These are phyloP conservation scores for Chlamydomonas sp. DNA, from an alignment of 139 green algal genomes.

Conservation along the genomic window DNA sequence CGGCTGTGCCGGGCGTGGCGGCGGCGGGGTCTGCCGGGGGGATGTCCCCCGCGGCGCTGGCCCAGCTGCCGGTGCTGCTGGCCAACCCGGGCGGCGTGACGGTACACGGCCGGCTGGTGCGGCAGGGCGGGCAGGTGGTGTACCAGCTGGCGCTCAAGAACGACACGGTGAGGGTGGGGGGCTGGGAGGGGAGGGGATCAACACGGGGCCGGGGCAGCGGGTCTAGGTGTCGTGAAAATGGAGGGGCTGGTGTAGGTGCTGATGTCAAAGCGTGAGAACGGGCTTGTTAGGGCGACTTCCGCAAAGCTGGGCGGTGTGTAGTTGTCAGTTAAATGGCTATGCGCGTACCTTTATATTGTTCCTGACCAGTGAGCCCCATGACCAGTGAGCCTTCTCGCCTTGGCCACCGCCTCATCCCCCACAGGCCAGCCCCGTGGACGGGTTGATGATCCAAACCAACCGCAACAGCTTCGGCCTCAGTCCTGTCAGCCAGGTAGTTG, in stretches of 20 bases:
- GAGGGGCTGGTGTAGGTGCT: too few species aligned
- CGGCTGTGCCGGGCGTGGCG: background rate
- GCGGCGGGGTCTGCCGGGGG: slow-evolving; percentile 17
- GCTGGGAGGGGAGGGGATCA: too few species aligned
- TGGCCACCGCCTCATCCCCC: background rate
- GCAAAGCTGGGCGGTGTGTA: too few species aligned
- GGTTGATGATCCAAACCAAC: slow-evolving; percentile 97
- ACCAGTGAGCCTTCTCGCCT: too few species aligned
- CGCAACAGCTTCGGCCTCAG: slow-evolving; percentile 91
- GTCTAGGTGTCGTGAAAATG: too few species aligned
- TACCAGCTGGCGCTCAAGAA: slow-evolving; percentile 31
- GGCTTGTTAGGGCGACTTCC: too few species aligned
- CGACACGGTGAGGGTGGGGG: slow-evolving; percentile 25
- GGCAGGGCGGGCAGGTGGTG: slow-evolving; percentile 49
- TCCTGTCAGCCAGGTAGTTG: slow-evolving; percentile 62
- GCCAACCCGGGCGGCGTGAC: slow-evolving; percentile 56
- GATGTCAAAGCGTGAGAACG: too few species aligned
- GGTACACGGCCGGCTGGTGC: slow-evolving; percentile 68
- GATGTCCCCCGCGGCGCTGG: slow-evolving; percentile 8
- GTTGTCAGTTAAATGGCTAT: too few species aligned
- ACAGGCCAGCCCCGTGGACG: slow-evolving; percentile 67
- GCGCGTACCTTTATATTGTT: too few species aligned
- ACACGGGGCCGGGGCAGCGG: too few species aligned
- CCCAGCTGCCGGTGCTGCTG: slow-evolving; percentile 76
- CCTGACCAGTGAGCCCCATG: too few species aligned